A percentile compares a stretch with the other conserved stretches of the same genome.
Conservation (phyloP, 129 eudicot species). For the Chrysanthemum seticuspe region DNA sequence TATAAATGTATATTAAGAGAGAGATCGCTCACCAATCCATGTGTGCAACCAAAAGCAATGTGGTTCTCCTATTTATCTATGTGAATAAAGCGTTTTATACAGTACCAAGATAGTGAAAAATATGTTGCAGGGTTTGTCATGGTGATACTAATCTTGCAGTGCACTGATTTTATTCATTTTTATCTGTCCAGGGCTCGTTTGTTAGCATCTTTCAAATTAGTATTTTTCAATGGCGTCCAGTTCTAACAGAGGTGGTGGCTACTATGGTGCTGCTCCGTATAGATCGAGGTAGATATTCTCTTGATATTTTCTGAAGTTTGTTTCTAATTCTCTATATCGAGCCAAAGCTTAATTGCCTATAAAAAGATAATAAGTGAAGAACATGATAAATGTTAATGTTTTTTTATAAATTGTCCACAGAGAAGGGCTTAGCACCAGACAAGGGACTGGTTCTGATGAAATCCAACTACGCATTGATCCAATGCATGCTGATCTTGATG, state of each 20-base stretch:
- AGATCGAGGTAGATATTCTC: slow-evolving; percentile 61
- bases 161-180: not conserved
- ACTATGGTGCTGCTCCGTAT: slow-evolving; percentile 63
- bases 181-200: slow-evolving; percentile 22
- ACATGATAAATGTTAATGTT: not conserved
- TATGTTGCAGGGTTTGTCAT: not conserved
- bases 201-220: slow-evolving; percentile 13
- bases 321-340: not conserved
- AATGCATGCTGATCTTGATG: slow-evolving; percentile 77
- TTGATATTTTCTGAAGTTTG: not conserved
- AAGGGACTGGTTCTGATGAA: slow-evolving; percentile 64
- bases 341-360: not conserved
- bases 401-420: slow-evolving; percentile 31
- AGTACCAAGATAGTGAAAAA: not conserved
- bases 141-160: not conserved
- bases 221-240: slow-evolving; percentile 44
- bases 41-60: not conserved
- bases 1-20: too few species aligned
- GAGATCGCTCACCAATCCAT: too few species aligned
- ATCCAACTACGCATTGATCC: slow-evolving; percentile 87
- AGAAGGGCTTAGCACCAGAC: slow-evolving; percentile 87
- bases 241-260: slow-evolving; percentile 49
- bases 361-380: not conserved
- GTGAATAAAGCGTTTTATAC: not conserved
- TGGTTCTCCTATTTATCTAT: not conserved